Conservation (phyloP, 2,329 filamentous ascomycete species). For the Ceratocystiopsis brevicomis region DNA sequence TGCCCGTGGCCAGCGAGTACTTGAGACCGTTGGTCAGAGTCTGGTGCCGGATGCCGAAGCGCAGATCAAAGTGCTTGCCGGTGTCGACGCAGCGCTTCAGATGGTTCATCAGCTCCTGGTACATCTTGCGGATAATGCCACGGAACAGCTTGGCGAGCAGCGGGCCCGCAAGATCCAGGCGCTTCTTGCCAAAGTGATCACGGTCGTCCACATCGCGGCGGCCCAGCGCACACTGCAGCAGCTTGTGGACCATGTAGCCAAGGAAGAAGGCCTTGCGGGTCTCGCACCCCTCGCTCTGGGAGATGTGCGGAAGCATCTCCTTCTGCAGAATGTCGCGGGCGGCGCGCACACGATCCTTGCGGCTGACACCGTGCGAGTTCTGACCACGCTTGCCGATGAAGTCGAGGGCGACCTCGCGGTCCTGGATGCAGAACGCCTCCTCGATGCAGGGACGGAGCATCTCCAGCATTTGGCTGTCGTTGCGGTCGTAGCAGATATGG, state of each 20-base stretch:
- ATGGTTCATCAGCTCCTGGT: constrained; percentile 76
- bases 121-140: constrained; percentile 75
- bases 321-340: constrained; percentile 92
- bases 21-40: constrained; percentile 89
- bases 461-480: constrained; percentile 91
- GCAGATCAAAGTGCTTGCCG: constrained; percentile 74
- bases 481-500: constrained; percentile 90
- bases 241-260: constrained; percentile 95
- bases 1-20: constrained; percentile 91
- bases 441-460: constrained; percentile 95
- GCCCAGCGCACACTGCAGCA: constrained; percentile 82
- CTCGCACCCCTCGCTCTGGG: constrained; percentile 83
- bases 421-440: constrained; percentile 90
- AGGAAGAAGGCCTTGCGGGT: constrained; percentile 95
- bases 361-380: constrained; percentile 47
- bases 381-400: constrained; percentile 87
- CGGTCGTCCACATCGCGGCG: constrained; percentile 89
- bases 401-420: constrained; percentile 82
- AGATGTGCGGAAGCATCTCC: constrained; percentile 91
- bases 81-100: constrained; percentile 83
- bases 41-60: constrained; percentile 74
- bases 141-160: constrained; percentile 93
- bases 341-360: constrained; percentile 78
- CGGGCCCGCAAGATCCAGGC: constrained; percentile 83
- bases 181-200: constrained; percentile 98